phyloP scores from a whole-genome alignment of 1,139 yeast genomes.

The Nakaseomyces nivariensis region DNA sequence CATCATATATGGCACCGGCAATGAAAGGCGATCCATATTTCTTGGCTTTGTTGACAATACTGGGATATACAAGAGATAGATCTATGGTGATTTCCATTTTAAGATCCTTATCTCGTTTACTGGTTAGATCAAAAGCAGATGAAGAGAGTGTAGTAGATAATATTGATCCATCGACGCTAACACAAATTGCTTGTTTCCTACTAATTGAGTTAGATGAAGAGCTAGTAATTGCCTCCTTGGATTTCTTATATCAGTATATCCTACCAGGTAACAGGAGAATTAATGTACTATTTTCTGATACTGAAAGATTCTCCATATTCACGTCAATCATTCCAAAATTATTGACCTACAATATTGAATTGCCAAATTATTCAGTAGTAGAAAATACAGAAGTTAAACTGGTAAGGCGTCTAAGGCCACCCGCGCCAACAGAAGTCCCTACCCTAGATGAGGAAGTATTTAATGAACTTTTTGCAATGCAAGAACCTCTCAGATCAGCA shows the following conservation, averaged over 20 bases:
- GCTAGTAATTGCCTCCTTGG: constrained; percentile 52
- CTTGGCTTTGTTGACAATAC: constrained; percentile 39
- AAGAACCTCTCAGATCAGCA: constrained; percentile 88
- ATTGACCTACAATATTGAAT: constrained; percentile 41
- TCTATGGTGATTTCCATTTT: constrained; percentile 43
- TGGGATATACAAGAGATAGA: constrained; percentile 45
- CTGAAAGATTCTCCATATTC: constrained; percentile 40
- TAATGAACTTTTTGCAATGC: constrained; percentile 49
- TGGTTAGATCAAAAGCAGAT: constrained; percentile 36
- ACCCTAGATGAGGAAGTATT: constrained; percentile 50
- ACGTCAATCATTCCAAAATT: constrained; percentile 53
- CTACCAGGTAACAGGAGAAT: constrained; percentile 39
- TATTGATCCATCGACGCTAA: constrained; percentile 32
- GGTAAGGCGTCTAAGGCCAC: constrained; percentile 36
- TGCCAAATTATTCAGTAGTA: constrained; percentile 28
- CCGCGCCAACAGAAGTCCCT: constrained; percentile 53
- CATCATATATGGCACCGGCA: constrained; percentile 73
- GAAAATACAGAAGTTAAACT: constrained; percentile 36
- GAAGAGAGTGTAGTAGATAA: constrained; percentile 40
- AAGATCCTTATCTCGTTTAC: constrained; percentile 42
- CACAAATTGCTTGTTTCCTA: constrained; percentile 39
- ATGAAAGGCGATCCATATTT: constrained; percentile 54
- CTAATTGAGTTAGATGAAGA: constrained; percentile 46
- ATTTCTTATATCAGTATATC: constrained; percentile 57
- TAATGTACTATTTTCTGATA: constrained; percentile 29